Evolutionary conservation across 768 basidiomycete species (phyloP), one percentile per base, ranked within the genome.

Genomic region (Tricholoma terreum): DNA sequence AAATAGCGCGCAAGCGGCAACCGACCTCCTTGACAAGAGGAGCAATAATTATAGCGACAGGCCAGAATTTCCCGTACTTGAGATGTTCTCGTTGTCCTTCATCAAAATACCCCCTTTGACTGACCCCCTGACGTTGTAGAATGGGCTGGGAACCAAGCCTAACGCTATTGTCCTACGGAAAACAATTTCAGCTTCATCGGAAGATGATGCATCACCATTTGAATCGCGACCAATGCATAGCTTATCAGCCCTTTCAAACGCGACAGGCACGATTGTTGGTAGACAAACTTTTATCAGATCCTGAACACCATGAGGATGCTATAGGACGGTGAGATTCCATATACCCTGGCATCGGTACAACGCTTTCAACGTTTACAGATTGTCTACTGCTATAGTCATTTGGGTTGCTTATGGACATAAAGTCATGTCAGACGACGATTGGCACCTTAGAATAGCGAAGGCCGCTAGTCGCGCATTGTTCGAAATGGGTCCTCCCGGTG

Each of bases 221-320:
- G 11, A 53, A 48, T 33, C 11, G 21, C 22, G 52, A 52, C 5
- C 22, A 42, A 52, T 52, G 36, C 30, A 22, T 45, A 10, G 40
- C n/a, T 34, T 58, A 61, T 51, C 46, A 38, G 17, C 55, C 56
- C 7, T 9, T 55, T 11, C 61, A 62, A 48, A 36, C 27, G 15
- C 35, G 60, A n/a, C 65, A 76, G 62, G 69, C 69, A 1, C 63
- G 58, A 6, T 54, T 64, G 19, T 65, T 79, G 22, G 61, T 75
- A 14, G 43, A 61, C 11, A 70, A 67, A 10, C 40, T 78, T 5
- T 52, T 71, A 14, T 53, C 57, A 12, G 54, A 64, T 17, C 71
- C 73, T n/a, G n/a, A n/a, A n/a, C n/a, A n/a, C n/a, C n/a, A n/a
- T n/a, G n/a, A n/a, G n/a, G n/a, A n/a, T n/a, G n/a, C n/a, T n/a